These are phyloP conservation scores for Rhododendron griersonianum DNA, from an alignment of 148 eudicot genomes.

Conservation along the genomic window DNA sequence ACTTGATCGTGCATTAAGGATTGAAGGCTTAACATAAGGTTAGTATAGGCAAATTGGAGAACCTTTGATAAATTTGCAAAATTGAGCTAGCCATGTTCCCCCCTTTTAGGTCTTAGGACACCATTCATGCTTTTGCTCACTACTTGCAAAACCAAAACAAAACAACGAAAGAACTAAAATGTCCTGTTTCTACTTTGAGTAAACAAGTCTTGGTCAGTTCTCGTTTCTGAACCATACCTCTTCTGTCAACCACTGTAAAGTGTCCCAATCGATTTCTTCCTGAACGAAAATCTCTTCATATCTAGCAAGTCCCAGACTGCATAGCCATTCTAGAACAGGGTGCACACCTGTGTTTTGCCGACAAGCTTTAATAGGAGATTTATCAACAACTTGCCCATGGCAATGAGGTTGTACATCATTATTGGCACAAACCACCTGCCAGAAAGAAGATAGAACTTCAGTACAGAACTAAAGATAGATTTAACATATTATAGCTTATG, in stretches of 20 bases:
- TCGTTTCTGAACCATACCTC: constrained; percentile 46
- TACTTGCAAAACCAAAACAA: not conserved
- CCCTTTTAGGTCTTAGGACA: not conserved
- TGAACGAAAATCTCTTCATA: constrained; percentile 57
- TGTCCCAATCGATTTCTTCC: constrained; percentile 90
- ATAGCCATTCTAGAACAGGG: constrained; percentile 65
- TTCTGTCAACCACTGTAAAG: constrained; percentile 71
- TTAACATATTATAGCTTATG: not conserved
- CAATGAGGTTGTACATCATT: constrained; percentile 23
- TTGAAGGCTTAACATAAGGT: not conserved
- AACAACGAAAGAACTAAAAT: not conserved
- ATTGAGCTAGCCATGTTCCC: not conserved
- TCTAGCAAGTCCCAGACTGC: constrained; percentile 58
- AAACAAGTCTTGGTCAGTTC: not conserved
- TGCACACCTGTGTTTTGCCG: constrained; percentile 24
- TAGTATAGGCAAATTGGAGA: not conserved
- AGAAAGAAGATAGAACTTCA: constrained; percentile 1
- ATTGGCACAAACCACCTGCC: constrained; percentile 34
- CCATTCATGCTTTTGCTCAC: not conserved
- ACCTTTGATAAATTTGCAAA: not conserved
- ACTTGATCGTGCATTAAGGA: not conserved
- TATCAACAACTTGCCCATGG: constrained; percentile 41
- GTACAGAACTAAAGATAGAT: not conserved
- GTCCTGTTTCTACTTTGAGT: not conserved
- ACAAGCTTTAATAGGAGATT: constrained; percentile 30